Evolutionary conservation across 306 rosid species (phyloP).

Genomic region (Rosa lucieae): DNA sequence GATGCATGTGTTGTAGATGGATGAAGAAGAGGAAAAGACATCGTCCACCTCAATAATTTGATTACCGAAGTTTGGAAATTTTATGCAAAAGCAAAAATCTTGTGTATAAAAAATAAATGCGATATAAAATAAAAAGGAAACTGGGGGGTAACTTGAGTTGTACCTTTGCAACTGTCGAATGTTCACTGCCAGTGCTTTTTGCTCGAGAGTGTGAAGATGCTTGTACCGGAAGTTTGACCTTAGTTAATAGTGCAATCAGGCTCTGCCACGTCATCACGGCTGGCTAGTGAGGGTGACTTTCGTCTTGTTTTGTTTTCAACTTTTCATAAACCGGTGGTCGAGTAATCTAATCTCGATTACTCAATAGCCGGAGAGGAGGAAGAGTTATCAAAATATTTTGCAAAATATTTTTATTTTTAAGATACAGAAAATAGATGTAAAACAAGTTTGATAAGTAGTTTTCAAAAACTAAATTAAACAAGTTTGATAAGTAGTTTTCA

Average conservation of each 20-base stretch:
- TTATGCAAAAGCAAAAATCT: not conserved
- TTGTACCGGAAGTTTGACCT: not conserved
- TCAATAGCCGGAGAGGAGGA: too few species aligned
- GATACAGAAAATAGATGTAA: too few species aligned
- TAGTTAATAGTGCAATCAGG: not conserved
- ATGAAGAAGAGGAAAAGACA: not conserved
- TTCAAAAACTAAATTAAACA: too few species aligned
- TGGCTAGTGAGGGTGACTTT: not conserved
- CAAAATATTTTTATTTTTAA: too few species aligned
- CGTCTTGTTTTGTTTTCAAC: not conserved
- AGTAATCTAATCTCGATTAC: too few species aligned
- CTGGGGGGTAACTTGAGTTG: not conserved
- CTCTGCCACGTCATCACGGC: not conserved
- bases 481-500: too few species aligned
- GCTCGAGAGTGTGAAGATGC: not conserved
- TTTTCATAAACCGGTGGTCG: too few species aligned
- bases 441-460: too few species aligned
- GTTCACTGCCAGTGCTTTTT: not conserved
- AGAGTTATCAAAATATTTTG: too few species aligned
- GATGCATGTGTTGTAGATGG: not conserved
- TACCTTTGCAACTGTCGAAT: not conserved
- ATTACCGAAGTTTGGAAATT: constrained; percentile 3
- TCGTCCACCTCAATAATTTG: constrained; percentile 5
- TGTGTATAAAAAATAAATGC: not conserved
- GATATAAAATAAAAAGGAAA: not conserved